Evolutionary conservation across 2,329 filamentous ascomycete genomes (phyloP), one percentile per base, ranked within the genome.

Genomic region (Scopulariopsis brevicaulis): DNA sequence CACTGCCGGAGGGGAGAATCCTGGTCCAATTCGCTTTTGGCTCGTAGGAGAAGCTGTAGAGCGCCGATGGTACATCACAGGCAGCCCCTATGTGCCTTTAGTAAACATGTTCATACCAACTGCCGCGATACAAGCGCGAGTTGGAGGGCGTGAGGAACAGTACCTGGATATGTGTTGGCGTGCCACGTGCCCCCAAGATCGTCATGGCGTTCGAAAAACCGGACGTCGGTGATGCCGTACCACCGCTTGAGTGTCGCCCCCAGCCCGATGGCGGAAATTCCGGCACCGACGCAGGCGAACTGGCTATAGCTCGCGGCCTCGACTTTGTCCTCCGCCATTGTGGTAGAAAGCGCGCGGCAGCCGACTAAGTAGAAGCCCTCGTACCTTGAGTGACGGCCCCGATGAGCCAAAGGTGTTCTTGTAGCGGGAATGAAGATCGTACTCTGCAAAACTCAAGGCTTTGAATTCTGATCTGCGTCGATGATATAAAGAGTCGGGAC

Each of bases 101-200:
- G 28, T 32, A 32, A n/a, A n/a, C n/a, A n/a, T n/a, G n/a, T n/a
- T n/a, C n/a, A n/a, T n/a, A n/a, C n/a, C n/a, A n/a, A 22, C 3
- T 22, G 15, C n/a, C 32, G 22, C 25, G 12, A 25, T 24, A n/a
- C n/a, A n/a, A n/a, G 11, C 15, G 25, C 18, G 4, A 22, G 15
- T 20, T 11, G 18, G 18, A 24, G 8, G n/a, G 20, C 3, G 24
- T n/a, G 15, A 24, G 12, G 32, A 32, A 53, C 43, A 37, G 46
- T 69, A 66, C 79, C 79, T 11, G 80, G 83, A 66, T 87, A 87
- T 35, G 75, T 72, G 65, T 86, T 87, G 52, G 77, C 77, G 68
- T 76, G 77, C 84, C 84, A 87, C 1, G 83, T 86, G 8, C 84
- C 84, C 35, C 84, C 84, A 51, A 85, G 73, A 3, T 77, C 76